A percentile compares a stretch with the other conserved stretches of the same genome.
Evolutionary conservation across 2,329 filamentous ascomycete species (phyloP).

Genomic region (Fusarium sp.): DNA sequence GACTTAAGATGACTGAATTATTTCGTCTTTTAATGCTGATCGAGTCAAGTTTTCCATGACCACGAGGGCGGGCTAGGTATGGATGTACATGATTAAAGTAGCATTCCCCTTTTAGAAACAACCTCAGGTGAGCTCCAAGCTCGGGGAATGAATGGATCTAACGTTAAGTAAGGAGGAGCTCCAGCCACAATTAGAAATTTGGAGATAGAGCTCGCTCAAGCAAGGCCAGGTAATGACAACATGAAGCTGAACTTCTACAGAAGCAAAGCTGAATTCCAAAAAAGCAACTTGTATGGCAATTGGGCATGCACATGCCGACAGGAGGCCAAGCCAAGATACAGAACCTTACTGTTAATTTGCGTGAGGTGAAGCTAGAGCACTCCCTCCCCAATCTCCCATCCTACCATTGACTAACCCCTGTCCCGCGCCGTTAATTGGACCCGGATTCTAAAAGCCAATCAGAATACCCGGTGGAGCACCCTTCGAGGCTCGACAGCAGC

Average conservation of each 20-base stretch:
- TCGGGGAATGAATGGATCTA: slow-evolving; percentile 18
- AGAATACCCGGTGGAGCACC: slow-evolving; percentile 7
- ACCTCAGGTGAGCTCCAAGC: slow-evolving; percentile 30
- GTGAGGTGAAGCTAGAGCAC: slow-evolving; percentile 35
- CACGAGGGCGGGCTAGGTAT: background rate
- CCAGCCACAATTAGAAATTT: slow-evolving; percentile 4
- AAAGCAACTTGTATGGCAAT: slow-evolving; percentile 5
- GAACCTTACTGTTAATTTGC: slow-evolving; percentile 33
- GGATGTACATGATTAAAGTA: slow-evolving; percentile 15
- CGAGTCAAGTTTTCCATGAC: background rate
- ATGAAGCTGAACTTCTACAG: slow-evolving; percentile 1
- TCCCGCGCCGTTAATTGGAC: slow-evolving; percentile 43
- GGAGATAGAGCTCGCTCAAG: background rate
- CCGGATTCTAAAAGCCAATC: slow-evolving; percentile 37
- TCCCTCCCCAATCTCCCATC: slow-evolving; percentile 45
- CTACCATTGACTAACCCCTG: slow-evolving; percentile 34
- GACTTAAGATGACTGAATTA: background rate
- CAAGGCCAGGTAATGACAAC: background rate
- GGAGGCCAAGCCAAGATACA: slow-evolving; percentile 17
- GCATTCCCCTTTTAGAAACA: slow-evolving; percentile 41
- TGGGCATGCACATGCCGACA: background rate
- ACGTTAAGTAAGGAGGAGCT: slow-evolving; percentile 16
- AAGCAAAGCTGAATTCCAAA: slow-evolving; percentile 5
- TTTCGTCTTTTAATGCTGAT: background rate
- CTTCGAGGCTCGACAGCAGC: slow-evolving; percentile 21